Base-by-base conservation (phyloP, 148 eudicot genomes). In the Polygonum aviculare region DNA sequence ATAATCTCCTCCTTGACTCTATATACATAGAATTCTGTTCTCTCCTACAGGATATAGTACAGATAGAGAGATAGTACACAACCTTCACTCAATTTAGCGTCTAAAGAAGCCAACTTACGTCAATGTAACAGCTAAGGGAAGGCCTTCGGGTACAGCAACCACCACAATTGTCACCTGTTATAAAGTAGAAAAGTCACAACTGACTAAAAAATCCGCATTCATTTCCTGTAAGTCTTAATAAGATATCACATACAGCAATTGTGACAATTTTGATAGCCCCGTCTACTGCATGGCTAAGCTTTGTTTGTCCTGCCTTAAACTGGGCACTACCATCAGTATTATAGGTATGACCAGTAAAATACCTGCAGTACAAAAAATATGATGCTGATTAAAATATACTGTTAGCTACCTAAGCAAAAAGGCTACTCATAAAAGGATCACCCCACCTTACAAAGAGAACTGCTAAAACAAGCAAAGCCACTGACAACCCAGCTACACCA, bases 71-170 rank as follows among this genome's bases (percentile, higher is more conserved):
- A 26, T 26, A 26, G 31, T 26, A 26, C 31, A 26, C 31, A 63
- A 19, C 15, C 6, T 31, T 63, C 39, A 16, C 21, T 36, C 72
- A 67, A 31, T 36, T 67, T 12, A 14, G 6, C 4, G 19, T 35
- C 16, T 16, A 45, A 45, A 10, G 22, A 9, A 54, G 74, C 59
- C 77, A 31, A 83, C 99, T 87, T 87, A 95, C 99, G 99, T 95
- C 79, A 95, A 84, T 7, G 99, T 95, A 77, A 95, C 99, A 55
- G 99, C 99, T 73, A 95, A 86, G 19, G 99, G 97, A 82, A 95
- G 98, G 74, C 99, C 99, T 88, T 95, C 99, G 35, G 99, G 99
- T 72, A 95, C 97, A 33, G 97, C 97, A 79, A 95, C 97, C 54
- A 95, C 97, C 51, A 95, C 99, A 74, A 95, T 95, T 67, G 97